Conservation (phyloP, 805 yeast species). For the Citeromyces matritensis region DNA sequence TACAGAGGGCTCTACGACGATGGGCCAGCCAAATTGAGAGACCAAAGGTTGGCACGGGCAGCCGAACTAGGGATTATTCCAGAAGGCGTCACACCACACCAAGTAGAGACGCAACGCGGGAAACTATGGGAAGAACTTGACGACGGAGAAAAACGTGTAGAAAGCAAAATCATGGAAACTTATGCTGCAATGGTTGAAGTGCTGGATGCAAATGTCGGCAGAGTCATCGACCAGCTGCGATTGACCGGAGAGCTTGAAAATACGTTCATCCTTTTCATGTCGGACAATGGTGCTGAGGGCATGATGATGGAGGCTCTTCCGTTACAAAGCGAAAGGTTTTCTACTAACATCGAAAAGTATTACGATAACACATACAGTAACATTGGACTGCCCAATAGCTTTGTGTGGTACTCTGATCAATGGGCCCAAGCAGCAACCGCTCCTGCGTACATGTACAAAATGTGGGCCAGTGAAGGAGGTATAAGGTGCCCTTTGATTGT, state of each 20-base stretch:
- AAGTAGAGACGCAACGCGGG: conserved; percentile 22
- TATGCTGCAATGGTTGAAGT: conserved; percentile 55
- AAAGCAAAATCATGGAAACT: conserved; percentile 32
- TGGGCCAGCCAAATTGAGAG: conserved; percentile 31
- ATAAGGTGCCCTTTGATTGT: conserved; percentile 39
- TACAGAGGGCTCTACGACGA: conserved; percentile 29
- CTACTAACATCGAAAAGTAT: conserved; percentile 13
- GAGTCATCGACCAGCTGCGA: conserved; percentile 25
- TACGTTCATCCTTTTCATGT: conserved; percentile 42
- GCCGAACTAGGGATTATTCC: conserved; percentile 28
- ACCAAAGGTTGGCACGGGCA: conserved; percentile 21
- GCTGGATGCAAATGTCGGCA: conserved; percentile 35
- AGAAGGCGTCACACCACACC: conserved; percentile 26
- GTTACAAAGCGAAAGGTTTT: conserved; percentile 11
- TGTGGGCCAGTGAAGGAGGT: conserved; percentile 49
- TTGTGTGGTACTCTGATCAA: conserved; percentile 35
- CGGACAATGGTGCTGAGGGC: conserved; percentile 56
- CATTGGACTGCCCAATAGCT: conserved; percentile 31
- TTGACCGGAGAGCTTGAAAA: conserved; percentile 29
- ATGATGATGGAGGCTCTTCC: conserved; percentile 43
- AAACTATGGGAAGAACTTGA: conserved; percentile 27
- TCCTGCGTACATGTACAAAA: conserved; percentile 35
- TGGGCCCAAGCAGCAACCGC: conserved; percentile 56
- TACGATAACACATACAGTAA: conserved; percentile 28
- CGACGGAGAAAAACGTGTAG: conserved; percentile 18